Percentiles rank a stretch among this genome's conserved stretches.
These are phyloP conservation scores for Glycyrrhiza uralensis DNA, from an alignment of 306 rosid species.

Conservation along the genomic window DNA sequence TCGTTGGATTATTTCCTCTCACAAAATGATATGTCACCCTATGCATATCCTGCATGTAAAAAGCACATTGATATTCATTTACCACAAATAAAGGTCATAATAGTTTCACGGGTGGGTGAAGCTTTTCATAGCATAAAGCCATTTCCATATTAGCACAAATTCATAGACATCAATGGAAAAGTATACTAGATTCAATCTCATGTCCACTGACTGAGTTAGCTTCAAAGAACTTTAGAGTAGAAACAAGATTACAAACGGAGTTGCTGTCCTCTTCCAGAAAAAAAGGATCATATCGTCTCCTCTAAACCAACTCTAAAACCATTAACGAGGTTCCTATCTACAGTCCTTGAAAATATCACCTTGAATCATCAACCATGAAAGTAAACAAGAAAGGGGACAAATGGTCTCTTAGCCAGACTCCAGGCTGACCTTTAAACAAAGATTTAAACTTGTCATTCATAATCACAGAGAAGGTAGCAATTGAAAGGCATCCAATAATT, in stretches of 20 bases:
- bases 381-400: not conserved
- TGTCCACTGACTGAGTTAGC: not conserved
- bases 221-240: not conserved
- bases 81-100: not conserved
- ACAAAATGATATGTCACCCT: constrained; percentile 73
- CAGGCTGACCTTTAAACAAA: not conserved
- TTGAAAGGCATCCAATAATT: not conserved
- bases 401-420: not conserved
- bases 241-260: not conserved
- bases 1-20: constrained; percentile 75
- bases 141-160: not conserved
- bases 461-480: not conserved
- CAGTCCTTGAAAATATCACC: not conserved
- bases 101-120: constrained; percentile 6
- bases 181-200: not conserved
- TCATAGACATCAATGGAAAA: constrained; percentile 6
- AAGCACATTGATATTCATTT: constrained; percentile 16
- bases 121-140: constrained; percentile 23
- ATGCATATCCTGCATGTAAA: constrained; percentile 80
- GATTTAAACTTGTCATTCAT: not conserved
- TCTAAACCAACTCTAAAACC: not conserved
- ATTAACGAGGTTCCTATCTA: not conserved
- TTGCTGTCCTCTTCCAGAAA: not conserved
- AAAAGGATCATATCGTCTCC: not conserved
- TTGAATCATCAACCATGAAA: not conserved